Base-by-base conservation (phyloP, 2,329 filamentous ascomycete genomes). In the Fusarium udum region DNA sequence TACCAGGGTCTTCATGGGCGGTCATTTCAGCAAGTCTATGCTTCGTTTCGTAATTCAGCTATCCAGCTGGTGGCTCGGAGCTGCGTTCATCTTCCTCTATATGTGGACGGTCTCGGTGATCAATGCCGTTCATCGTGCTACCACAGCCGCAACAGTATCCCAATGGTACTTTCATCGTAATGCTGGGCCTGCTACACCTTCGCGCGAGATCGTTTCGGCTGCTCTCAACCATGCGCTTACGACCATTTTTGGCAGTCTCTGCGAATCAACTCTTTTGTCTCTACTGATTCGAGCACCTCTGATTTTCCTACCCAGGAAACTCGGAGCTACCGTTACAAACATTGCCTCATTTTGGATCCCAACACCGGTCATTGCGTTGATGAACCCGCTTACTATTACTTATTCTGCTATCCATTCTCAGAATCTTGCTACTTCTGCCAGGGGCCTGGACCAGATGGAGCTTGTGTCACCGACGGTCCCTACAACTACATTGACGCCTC, bases 141-240 rank as follows among this genome's bases (percentile, higher is more conserved):
- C 95, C 22, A 97, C 95, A 20, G 95, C 95, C 31, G 96, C 96
- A 16, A 97, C 95, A 2, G 95, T 98, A 31, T 97, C 94, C 45
- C 96, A 99, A 82, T 99, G 96, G 96, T 99, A 99, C 83, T 99
- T 98, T 82, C 95, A 98, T 82, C 94, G 96, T 71, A 93, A 97
- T 77, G 91, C 91, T 9, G 89, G 91, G 16, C 94, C 95, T 10
- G 87, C 92, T 14, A 91, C 95, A 6, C 91, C 93, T 2, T 95
- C 94, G 3, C 87, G 88, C 64, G 92, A 95, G 62, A 92, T 98
- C 53, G 94, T 98, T 32, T 87, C 90, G 69, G 95, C 95, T 12
- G 95, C 95, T 20, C 85, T 97, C 49, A 86, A 87, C 56, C 96
- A 99, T 83, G 92, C 95, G 6, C 86, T 90, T 20, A 95, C 94